Percentiles rank a stretch among this genome's conserved stretches.
Evolutionary conservation across 345 rosid species (phyloP).

Genomic region (Gossypium stocksii): DNA sequence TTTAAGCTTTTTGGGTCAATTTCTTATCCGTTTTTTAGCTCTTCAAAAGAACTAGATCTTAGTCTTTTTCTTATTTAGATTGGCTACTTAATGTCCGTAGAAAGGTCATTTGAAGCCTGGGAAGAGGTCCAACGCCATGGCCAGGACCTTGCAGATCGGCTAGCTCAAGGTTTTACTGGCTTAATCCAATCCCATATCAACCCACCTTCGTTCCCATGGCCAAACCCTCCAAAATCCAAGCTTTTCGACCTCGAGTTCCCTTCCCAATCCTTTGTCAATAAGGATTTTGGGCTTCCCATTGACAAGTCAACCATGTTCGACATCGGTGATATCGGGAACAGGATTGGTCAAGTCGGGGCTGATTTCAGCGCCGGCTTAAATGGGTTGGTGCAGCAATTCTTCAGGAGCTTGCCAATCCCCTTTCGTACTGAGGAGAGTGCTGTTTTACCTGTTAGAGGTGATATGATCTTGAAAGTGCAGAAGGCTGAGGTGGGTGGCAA

Average conservation of each 20-base stretch:
- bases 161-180: constrained; percentile 86
- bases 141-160: constrained; percentile 80
- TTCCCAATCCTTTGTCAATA: constrained; percentile 34
- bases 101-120: constrained; percentile 92
- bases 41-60: not conserved
- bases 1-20: constrained; percentile 4
- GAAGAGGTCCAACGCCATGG: constrained; percentile 96
- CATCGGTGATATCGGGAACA: constrained; percentile 63
- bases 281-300: constrained; percentile 40
- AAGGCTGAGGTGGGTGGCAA: constrained; percentile 18
- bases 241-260: constrained; percentile 73
- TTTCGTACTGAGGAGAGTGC: constrained; percentile 51
- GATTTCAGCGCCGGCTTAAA: constrained; percentile 75
- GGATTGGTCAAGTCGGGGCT: constrained; percentile 86
- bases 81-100: constrained; percentile 59
- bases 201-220: constrained; percentile 74
- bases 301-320: constrained; percentile 57
- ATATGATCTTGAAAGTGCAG: constrained; percentile 26
- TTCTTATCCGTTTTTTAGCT: not conserved
- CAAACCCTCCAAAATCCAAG: constrained; percentile 50
- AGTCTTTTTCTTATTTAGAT: not conserved
- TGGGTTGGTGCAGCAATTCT: constrained; percentile 76
- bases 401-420: constrained; percentile 63
- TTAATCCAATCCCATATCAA: constrained; percentile 64
- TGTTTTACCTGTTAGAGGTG: constrained; percentile 27